Evolutionary conservation across 2,329 filamentous ascomycete genomes (phyloP), one percentile per base, ranked within the genome.

Genomic region (Metarhizium sp.): DNA sequence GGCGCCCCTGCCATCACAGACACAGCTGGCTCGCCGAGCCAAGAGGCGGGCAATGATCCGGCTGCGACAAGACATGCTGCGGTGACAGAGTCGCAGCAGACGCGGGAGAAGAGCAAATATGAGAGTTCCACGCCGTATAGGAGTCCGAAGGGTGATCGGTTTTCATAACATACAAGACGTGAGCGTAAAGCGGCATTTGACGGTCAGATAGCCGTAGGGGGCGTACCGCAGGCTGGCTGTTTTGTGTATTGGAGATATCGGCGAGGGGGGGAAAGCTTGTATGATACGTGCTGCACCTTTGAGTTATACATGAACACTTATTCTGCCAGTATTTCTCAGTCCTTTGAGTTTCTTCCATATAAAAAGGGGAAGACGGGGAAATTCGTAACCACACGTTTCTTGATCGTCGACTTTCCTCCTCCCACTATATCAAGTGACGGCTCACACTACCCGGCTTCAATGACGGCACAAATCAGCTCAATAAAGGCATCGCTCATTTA

Each of bases 81-180:
- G 2, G 78, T 85, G 60, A 88, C 82, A 46, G 87, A 88, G 67
- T 73, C 76, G 47, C 78, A 90, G 66, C 77, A 80, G 60, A 76
- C 88, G 30, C 64, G 75, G 40, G 88, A 92, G 71, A 95, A 90
- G 78, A 88, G 90, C 69, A 96, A 95, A 74, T 97, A 95, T 71
- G 92, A 97, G 74, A 86, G 88, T 36, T 77, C 76, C 53, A 78
- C 82, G 62, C 87, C 91, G 55, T 97, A 86, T 71, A 76, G 81
- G 63, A 87, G 86, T 72, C 82, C 78, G 58, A 95, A 90, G 69
- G 94, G 94, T 3, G 92, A 97, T 74, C 80, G 94, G 38, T 95
- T 99, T 66, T 81, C 88, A 45, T 82, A 69, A 29, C 29, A 40
- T 18, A 11, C 10, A 4, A n/a, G 25, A 5, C 5, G 11, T 52